phyloP scores from a whole-genome alignment of 2,329 filamentous ascomycete genomes.

The Leptographium wingfieldii region DNA sequence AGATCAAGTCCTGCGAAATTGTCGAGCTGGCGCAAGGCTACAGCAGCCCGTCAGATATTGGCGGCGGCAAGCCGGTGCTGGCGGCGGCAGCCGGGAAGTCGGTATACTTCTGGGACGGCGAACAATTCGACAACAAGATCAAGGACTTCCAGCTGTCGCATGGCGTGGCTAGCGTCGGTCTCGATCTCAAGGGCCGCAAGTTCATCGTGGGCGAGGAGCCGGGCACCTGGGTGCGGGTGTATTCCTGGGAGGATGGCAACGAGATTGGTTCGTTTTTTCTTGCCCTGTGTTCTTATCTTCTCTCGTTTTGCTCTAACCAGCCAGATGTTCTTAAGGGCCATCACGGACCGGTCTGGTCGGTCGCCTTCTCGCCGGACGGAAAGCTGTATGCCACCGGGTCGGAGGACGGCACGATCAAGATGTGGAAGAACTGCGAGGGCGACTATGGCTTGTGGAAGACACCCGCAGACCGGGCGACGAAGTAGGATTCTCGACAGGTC shows the following conservation, averaged over 20 bases:
- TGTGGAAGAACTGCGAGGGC: conserved; percentile 63
- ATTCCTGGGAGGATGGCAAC: conserved; percentile 71
- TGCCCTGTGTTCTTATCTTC: background rate
- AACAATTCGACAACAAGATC: conserved; percentile 54
- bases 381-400: conserved; percentile 94
- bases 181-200: conserved; percentile 69
- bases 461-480: conserved; percentile 21
- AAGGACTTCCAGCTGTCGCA: conserved; percentile 72
- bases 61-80: conserved; percentile 58
- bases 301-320: background rate
- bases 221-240: conserved; percentile 94
- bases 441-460: conserved; percentile 52
- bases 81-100: conserved; percentile 90
- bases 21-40: conserved; percentile 51
- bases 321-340: conserved; percentile 89
- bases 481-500: conserved; percentile 21
- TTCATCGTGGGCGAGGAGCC: conserved; percentile 83
- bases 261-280: conserved; percentile 53
- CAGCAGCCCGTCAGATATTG: conserved; percentile 48
- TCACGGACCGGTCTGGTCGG: conserved; percentile 93
- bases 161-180: conserved; percentile 79
- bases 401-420: conserved; percentile 94
- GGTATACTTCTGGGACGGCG: conserved; percentile 81
- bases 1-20: conserved; percentile 87
- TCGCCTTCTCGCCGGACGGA: conserved; percentile 87